Percentiles rank a stretch among this genome's conserved stretches.
Conservation (phyloP, 352 stramenopile species). For the Stramenopiles sp. region DNA sequence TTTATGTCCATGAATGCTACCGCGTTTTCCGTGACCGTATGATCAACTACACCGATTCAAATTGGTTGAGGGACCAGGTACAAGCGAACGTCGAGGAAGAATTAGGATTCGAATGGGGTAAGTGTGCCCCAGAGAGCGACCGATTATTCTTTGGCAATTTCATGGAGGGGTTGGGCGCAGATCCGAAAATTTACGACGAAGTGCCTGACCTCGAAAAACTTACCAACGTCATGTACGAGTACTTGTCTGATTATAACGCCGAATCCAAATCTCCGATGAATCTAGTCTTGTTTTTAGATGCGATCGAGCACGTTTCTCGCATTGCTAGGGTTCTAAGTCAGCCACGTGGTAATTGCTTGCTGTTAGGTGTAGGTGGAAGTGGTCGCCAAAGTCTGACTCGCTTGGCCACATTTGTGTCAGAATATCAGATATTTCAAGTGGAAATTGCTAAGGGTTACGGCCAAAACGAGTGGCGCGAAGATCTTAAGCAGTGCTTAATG, state of each 20-base stretch:
- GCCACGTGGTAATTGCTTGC: conserved; percentile 64
- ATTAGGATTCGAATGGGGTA: conserved; percentile 53
- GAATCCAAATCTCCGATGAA: conserved; percentile 65
- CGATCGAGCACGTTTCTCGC: conserved; percentile 72
- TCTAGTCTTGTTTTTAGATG: conserved; percentile 79
- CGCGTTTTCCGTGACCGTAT: conserved; percentile 83
- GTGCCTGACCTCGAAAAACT: conserved; percentile 57
- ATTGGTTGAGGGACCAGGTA: conserved; percentile 60
- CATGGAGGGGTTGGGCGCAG: conserved; percentile 54
- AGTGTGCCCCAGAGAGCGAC: conserved; percentile 40
- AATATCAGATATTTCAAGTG: conserved; percentile 70
- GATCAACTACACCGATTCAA: conserved; percentile 61
- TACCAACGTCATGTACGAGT: conserved; percentile 63
- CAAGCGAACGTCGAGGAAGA: conserved; percentile 39
- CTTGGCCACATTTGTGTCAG: conserved; percentile 70
- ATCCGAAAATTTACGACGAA: conserved; percentile 72
- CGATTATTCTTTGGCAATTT: conserved; percentile 74
- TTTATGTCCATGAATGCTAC: conserved; percentile 77
- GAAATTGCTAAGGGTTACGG: conserved; percentile 83
- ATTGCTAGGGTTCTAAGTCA: conserved; percentile 76
- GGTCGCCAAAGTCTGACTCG: conserved; percentile 67
- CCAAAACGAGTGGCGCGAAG: conserved; percentile 69
- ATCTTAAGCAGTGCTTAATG: conserved; percentile 70
- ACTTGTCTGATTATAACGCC: conserved; percentile 60
- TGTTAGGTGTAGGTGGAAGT: conserved; percentile 75